Base-by-base conservation (phyloP, 2,329 filamentous ascomycete species). In the Colletotrichum liriopes region DNA sequence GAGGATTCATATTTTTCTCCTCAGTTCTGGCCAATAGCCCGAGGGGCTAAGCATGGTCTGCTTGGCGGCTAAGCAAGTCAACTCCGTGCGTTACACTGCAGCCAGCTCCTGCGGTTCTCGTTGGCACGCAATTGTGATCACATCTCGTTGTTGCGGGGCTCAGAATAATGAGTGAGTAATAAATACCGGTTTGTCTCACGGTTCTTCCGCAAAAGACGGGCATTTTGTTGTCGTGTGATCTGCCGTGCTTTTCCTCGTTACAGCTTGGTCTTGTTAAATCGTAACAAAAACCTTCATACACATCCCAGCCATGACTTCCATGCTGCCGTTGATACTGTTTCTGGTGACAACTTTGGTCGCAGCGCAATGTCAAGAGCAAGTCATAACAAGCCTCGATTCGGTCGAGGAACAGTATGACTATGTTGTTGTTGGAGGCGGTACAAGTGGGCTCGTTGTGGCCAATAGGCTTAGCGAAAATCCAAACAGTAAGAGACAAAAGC, bases 381-480 rank as follows among this genome's bases (percentile, higher is more conserved):
- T 32, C 18, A 49, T 43, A 29, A 59, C 51, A 26, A 35, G 29
- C 14, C 12, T 68, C 14, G 37, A 62, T 18, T n/a, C 58, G 6
- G 23, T 68, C 9, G 69, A n/a, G 7, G 52, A 58, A 37, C n/a
- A 65, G 26, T 79, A 79, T 35, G 80, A 81, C 73, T 81, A 79
- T 59, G 76, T 81, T 26, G 75, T 81, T n/a, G 73, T 79, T 1
- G 79, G 79, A 12, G 79, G 81, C n/a, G 81, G 81, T 9, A 81
- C 81, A 1, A 80, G 80, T 5, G 80, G 81, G 37, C 79, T 81
- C 51, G 77, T 80, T n/a, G 78, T 83, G 14, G 81, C 81, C 1
- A 79, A 79, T 8, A 79, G 81, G 12, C 79, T 83, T 1, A 81
- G 80, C 16, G 81, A 83, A 65, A 78, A 80, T 70, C 77, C 77